phyloP scores from a whole-genome alignment of 257 asterid genomes.

The Ilex aquifolium region DNA sequence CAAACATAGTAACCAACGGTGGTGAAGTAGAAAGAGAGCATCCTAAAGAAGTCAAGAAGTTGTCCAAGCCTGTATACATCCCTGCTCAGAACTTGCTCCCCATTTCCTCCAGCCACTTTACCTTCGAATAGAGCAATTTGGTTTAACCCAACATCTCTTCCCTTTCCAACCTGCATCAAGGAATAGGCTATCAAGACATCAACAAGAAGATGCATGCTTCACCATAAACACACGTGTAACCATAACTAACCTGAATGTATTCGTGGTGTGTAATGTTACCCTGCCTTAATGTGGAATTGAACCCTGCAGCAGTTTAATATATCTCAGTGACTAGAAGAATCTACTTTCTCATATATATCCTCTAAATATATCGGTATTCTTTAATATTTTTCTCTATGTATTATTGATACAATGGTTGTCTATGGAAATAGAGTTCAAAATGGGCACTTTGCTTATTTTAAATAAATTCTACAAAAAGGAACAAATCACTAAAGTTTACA shows the following conservation, averaged over 20 bases:
- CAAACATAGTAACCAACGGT: conserved; percentile 96
- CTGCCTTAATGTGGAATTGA: conserved; percentile 95
- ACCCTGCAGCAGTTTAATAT: conserved; percentile 43
- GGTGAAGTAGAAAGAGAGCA: conserved; percentile 90
- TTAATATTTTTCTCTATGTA: too few relatives aligned
- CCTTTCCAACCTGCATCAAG: conserved; percentile 89
- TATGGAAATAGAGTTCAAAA: too few relatives aligned
- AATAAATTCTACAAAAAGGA: too few relatives aligned
- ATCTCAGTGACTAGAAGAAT: neutral
- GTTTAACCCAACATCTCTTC: conserved; percentile 98
- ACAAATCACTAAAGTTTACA: too few relatives aligned
- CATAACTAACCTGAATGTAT: conserved; percentile 57
- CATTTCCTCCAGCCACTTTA: conserved; percentile 98
- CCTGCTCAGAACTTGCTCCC: conserved; percentile 98
- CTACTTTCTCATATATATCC: too few relatives aligned
- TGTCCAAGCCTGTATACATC: conserved; percentile 97
- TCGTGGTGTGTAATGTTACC: conserved; percentile 98
- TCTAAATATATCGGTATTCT: too few relatives aligned
- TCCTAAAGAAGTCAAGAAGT: conserved; percentile 91
- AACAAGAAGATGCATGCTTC: conserved; percentile 3
- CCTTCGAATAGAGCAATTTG: conserved; percentile 98
- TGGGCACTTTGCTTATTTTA: too few relatives aligned
- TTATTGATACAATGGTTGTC: too few relatives aligned
- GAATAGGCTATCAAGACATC: conserved; percentile 13
- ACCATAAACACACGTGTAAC: conserved; percentile 9